Base-by-base conservation (phyloP, 805 yeast genomes). In the Lachancea sp. region DNA sequence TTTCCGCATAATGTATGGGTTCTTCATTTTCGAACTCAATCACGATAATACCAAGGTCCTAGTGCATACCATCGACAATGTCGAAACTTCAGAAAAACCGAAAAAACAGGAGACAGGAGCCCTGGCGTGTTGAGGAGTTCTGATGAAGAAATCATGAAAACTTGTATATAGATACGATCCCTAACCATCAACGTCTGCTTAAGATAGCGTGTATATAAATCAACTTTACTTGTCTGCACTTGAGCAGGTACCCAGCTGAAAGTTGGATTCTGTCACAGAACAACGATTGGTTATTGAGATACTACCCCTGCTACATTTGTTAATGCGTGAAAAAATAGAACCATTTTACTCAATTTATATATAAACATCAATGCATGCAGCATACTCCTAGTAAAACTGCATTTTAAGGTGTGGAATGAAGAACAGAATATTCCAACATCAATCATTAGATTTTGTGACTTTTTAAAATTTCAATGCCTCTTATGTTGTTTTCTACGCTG, bases 51-150 rank as follows among this genome's bases (percentile, higher is more conserved):
- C 74, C 42, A 56, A 66, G 45, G 74, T 83, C 24, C 34, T 67
- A 5, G 84, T 77, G 4, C 85, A 81, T 53, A 78, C 83, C 2
- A 69, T 83, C 23, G 90, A 83, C 49, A 72, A 78, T 49, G 68
- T 83, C 41, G 80, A 80, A 45, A 66, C 80, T 32, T 59, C 75
- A 18, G 83, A 79, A 50, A 69, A 58, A 32, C 62, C 63, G 13
- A 51, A 47, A 22, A 54, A 49, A 35, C 30, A 50, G 17, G 43
- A 49, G 29, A 38, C 53, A 12, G 47, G 46, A 6, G 54, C 56
- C 5, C 44, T 55, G 37, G 60, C 55, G 13, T 53, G 56, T 42
- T 46, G 15, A 28, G 18, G 13, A 8, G 13, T 12, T 12, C 11
- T 12, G 13, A 5, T 12, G 13, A 5, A 25, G 13, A 25, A 25